These are phyloP conservation scores for Lactifluus echinatus DNA, from an alignment of 768 basidiomycete species.

Conservation along the genomic window DNA sequence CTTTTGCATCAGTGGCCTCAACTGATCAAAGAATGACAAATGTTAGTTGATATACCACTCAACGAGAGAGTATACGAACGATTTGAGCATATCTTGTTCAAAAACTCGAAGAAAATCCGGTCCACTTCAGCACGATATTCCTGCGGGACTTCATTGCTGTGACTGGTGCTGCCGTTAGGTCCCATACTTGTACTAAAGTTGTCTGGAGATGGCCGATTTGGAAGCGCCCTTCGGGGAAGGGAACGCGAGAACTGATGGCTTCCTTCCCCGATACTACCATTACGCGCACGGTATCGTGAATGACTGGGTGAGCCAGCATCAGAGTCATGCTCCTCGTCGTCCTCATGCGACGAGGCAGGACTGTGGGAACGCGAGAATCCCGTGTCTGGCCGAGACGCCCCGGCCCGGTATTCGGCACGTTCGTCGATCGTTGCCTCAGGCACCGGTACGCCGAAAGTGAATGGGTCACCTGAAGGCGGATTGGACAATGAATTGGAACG, in stretches of 20 bases:
- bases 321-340: constrained; percentile 28
- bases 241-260: constrained; percentile 8
- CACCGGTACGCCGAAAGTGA: constrained; percentile 25
- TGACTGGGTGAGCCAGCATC: constrained; percentile 26
- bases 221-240: constrained; percentile 9
- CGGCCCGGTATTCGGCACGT: constrained; percentile 16
- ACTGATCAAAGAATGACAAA: constrained; percentile 41
- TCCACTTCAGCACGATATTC: constrained; percentile 82
- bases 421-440: constrained; percentile 22
- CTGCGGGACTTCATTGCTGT: constrained; percentile 60
- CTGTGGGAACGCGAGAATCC: constrained; percentile 20
- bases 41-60: constrained; percentile 13
- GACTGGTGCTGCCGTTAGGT: constrained; percentile 23
- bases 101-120: constrained; percentile 82
- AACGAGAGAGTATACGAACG: constrained; percentile 42
- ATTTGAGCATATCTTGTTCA: constrained; percentile 85
- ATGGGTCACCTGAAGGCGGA: constrained; percentile 23
- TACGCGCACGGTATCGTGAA: constrained; percentile 14
- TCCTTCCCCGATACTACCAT: constrained; percentile 15
- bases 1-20: constrained; percentile 88
- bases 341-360: constrained; percentile 27
- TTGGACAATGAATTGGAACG: constrained; percentile 29
- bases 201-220: constrained; percentile 22
- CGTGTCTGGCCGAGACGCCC: constrained; percentile 25
- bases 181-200: constrained; percentile 22